Evolutionary conservation across 441 rosid species (phyloP), one percentile per base, ranked within the genome.

Genomic region (Euphorbia celastroides): DNA sequence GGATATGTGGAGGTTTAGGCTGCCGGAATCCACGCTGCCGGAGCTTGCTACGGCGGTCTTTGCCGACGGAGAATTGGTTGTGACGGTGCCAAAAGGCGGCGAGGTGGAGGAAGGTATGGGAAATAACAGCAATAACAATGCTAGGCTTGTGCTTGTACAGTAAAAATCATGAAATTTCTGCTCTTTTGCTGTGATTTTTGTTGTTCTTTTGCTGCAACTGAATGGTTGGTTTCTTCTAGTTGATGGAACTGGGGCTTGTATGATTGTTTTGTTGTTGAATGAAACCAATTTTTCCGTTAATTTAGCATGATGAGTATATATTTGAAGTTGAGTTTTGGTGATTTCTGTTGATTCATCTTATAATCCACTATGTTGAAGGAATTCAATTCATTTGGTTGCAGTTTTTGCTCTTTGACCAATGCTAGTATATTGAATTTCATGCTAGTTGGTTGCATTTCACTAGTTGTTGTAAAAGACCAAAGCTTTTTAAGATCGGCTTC

Each of bases 1-100:
- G 48, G 97, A 94, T 66, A 83, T 88, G 80, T 94, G 99, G 99
- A 83, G 97, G 74, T 91, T 91, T 68, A 78, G 97, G 78, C 59
- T 94, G 30, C 99, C 97, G 20, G 91, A 91, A 59, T 76, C 96
- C 1, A 94, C 97, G 11, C 66, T 89, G 70, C 94, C 99, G 20
- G 96, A 94, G 78, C 90, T 92, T n/a, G 96, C 96, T 6, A 88
- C 89, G 60, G 99, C 95, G 36, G 88, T 73, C 62, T 81, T 81
- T 27, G 72, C 65, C 17, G 92, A 85, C 13, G 97, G 96, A 11
- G 89, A 81, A 80, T 70, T 93, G 78, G 76, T 84, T 26, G 97
- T 93, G 57, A 91, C 89, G 14, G 99, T 93, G 66, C 97, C 97
- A 1, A 94, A 94, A 77, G 83, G 74, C 30, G 71, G 59, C 28